Conservation (phyloP, 2,329 filamentous ascomycete species). For the Ophiostoma triangulosporum region DNA sequence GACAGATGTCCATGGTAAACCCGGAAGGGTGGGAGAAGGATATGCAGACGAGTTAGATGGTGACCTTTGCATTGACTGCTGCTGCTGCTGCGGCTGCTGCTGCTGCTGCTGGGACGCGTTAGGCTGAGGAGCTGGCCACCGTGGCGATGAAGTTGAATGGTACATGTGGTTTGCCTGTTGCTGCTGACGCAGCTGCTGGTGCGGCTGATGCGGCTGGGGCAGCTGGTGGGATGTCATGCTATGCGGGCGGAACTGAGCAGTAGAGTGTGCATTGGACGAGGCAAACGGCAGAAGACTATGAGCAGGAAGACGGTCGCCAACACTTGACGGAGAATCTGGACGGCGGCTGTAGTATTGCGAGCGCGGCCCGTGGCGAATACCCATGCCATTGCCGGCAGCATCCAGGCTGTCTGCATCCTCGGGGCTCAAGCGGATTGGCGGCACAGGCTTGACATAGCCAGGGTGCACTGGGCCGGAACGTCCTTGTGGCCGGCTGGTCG, state of each 20-base stretch:
- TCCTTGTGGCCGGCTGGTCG: background rate
- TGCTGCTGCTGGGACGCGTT: background rate
- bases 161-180: background rate
- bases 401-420: background rate
- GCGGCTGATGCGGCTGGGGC: background rate
- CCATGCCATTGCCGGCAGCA: background rate
- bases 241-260: background rate
- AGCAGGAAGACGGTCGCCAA: background rate
- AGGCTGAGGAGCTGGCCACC: background rate
- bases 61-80: background rate
- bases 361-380: background rate
- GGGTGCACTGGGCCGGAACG: background rate
- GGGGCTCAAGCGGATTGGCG: background rate
- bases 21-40: background rate
- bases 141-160: background rate
- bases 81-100: slow-evolving; percentile 1
- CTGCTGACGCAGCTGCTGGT: background rate
- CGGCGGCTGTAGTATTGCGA: background rate
- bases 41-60: background rate
- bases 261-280: background rate
- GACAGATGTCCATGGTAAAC: background rate
- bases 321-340: background rate
- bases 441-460: background rate
- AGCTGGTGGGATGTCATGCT: background rate
- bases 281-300: background rate